Conservation (phyloP, 352 stramenopile species). For the Detonula confervacea region DNA sequence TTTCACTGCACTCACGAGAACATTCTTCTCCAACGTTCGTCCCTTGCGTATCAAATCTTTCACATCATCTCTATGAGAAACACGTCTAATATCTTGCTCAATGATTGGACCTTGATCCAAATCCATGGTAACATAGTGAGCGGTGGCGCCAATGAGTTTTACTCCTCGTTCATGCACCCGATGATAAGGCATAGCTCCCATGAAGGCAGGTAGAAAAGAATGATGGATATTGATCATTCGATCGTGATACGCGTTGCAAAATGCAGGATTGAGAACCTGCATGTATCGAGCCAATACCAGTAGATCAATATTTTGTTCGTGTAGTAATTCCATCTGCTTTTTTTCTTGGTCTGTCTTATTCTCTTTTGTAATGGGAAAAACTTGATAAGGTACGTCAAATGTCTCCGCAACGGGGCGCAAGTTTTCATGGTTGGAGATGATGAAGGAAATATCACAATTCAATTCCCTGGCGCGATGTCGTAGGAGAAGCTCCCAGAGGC, state of each 20-base stretch:
- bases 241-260: constrained; percentile 73
- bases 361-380: constrained; percentile 78
- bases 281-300: constrained; percentile 87
- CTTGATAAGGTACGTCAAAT: constrained; percentile 82
- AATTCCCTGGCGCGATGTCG: constrained; percentile 81
- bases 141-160: constrained; percentile 86
- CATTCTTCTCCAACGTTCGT: constrained; percentile 72
- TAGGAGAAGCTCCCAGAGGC: constrained; percentile 85
- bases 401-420: constrained; percentile 75
- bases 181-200: constrained; percentile 80
- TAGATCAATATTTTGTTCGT: constrained; percentile 76
- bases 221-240: constrained; percentile 88
- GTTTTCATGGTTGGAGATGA: constrained; percentile 84
- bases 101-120: constrained; percentile 87
- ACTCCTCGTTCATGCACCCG: constrained; percentile 83
- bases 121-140: constrained; percentile 85
- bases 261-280: constrained; percentile 82
- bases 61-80: constrained; percentile 83
- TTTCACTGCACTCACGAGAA: constrained; percentile 76
- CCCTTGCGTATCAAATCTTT: constrained; percentile 84
- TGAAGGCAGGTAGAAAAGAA: constrained; percentile 86
- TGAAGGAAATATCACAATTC: constrained; percentile 72
- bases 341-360: constrained; percentile 67
- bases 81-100: constrained; percentile 74
- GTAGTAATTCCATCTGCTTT: constrained; percentile 78